Conservation (phyloP, 192 early-diverging fungal genomes). For the Backusella tarrabulga region DNA sequence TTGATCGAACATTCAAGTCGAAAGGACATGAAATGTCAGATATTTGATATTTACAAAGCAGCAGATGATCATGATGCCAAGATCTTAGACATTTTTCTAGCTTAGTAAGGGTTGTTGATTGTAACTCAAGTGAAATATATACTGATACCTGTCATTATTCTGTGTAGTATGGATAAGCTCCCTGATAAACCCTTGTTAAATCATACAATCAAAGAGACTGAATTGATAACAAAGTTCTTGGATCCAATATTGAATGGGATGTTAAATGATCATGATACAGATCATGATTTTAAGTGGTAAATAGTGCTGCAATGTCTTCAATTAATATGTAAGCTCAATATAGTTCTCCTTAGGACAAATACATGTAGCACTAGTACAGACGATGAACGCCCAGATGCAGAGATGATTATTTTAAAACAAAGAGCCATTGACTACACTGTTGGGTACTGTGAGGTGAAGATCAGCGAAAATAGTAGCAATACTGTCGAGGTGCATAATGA, state of each 20-base stretch:
- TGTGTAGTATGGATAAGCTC: neutral
- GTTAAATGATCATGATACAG: neutral
- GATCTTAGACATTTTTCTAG: neutral
- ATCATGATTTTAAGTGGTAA: neutral
- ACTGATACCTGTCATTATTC: neutral
- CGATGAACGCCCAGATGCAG: neutral
- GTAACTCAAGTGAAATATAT: neutral
- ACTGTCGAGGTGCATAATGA: neutral
- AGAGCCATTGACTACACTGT: neutral
- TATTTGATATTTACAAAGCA: neutral
- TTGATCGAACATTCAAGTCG: neutral
- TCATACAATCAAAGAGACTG: conserved; percentile 11
- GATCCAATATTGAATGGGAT: neutral
- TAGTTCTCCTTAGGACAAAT: conserved; percentile 2
- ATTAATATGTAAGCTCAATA: conserved; percentile 5
- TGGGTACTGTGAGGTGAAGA: conserved; percentile 4
- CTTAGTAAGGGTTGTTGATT: neutral
- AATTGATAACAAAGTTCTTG: neutral
- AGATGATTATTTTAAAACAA: neutral
- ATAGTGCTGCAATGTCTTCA: neutral
- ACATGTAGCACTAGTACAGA: neutral
- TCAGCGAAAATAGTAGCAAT: conserved; percentile 3
- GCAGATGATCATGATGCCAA: conserved; percentile 2
- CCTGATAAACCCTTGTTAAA: neutral
- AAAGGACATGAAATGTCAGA: neutral